These are phyloP conservation scores for Platismatia glauca DNA, from an alignment of 495 filamentous ascomycete species.

Conservation along the genomic window DNA sequence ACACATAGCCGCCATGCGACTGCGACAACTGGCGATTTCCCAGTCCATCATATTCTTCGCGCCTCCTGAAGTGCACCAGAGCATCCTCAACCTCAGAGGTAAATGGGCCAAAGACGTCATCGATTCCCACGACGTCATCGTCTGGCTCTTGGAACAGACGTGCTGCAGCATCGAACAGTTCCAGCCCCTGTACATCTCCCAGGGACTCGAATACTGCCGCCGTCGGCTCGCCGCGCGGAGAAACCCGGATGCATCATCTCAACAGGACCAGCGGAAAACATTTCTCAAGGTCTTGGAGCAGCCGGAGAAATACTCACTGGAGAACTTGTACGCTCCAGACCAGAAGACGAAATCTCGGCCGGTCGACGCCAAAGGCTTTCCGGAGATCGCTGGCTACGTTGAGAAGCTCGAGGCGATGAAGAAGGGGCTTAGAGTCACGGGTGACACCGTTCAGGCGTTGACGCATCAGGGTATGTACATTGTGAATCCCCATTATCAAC, in stretches of 20 bases:
- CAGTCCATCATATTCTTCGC: constrained; percentile 38
- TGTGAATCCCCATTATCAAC: background rate
- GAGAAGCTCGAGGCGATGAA: constrained; percentile 25
- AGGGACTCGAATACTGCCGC: constrained; percentile 49
- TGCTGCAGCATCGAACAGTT: constrained; percentile 47
- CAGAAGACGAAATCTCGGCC: constrained; percentile 9
- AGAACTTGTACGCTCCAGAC: constrained; percentile 36
- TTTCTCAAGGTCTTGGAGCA: constrained; percentile 35
- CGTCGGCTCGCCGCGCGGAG: constrained; percentile 25
- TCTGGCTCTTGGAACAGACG: constrained; percentile 54
- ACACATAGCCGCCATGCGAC: constrained; percentile 40
- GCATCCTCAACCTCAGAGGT: constrained; percentile 32
- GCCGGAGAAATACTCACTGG: constrained; percentile 37
- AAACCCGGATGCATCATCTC: constrained; percentile 28
- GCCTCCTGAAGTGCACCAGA: constrained; percentile 42
- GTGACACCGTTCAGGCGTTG: constrained; percentile 29
- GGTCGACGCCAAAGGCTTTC: constrained; percentile 8
- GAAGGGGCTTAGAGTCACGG: constrained; percentile 24
- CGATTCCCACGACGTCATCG: constrained; percentile 45
- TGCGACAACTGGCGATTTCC: constrained; percentile 32
- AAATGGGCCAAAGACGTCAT: constrained; percentile 24
- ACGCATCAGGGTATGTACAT: constrained; percentile 25
- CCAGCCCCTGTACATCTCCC: constrained; percentile 46
- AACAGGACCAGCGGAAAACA: constrained; percentile 26
- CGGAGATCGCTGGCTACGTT: constrained; percentile 23